phyloP scores from a whole-genome alignment of 1,284 basidiomycete genomes.

The Meripilus lineatus region DNA sequence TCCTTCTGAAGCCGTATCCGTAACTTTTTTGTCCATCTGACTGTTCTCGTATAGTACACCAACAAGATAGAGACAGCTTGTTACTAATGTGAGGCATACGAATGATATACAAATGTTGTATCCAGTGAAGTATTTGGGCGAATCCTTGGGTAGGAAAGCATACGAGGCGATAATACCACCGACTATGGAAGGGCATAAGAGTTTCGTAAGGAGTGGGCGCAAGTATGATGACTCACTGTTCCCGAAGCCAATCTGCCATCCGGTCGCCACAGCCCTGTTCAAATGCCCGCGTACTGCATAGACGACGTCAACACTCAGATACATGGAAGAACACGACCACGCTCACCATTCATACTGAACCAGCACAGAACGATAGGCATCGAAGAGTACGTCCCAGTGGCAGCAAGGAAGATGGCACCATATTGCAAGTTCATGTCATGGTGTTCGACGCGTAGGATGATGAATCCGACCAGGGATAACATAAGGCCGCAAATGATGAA shows the following conservation, averaged over 20 bases:
- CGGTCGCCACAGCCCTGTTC: slow-evolving; percentile 23
- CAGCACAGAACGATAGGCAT: slow-evolving; percentile 30
- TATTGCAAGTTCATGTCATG: slow-evolving; percentile 25
- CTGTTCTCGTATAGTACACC: slow-evolving; percentile 11
- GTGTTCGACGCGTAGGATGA: slow-evolving; percentile 25
- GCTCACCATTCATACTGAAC: slow-evolving; percentile 29
- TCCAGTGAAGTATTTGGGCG: slow-evolving; percentile 24
- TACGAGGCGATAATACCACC: slow-evolving; percentile 28
- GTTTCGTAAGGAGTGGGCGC: not conserved
- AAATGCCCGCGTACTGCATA: slow-evolving; percentile 25
- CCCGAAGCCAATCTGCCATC: slow-evolving; percentile 28
- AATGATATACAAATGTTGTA: slow-evolving; percentile 28
- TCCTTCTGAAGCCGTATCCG: too few species aligned
- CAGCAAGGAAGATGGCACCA: slow-evolving; percentile 27
- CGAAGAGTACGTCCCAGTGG: slow-evolving; percentile 26
- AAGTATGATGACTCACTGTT: slow-evolving; percentile 16
- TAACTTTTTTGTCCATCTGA: too few species aligned
- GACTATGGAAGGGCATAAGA: slow-evolving; percentile 11
- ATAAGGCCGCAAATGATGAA: slow-evolving; percentile 22
- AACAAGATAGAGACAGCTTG: slow-evolving; percentile 19
- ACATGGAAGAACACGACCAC: not conserved
- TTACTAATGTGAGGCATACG: slow-evolving; percentile 22
- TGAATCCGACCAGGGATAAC: slow-evolving; percentile 23
- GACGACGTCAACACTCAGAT: not conserved
- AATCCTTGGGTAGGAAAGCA: slow-evolving; percentile 27